These are phyloP conservation scores for Phytomonas francai DNA, from an alignment of 208 protist species.

Conservation along the genomic window DNA sequence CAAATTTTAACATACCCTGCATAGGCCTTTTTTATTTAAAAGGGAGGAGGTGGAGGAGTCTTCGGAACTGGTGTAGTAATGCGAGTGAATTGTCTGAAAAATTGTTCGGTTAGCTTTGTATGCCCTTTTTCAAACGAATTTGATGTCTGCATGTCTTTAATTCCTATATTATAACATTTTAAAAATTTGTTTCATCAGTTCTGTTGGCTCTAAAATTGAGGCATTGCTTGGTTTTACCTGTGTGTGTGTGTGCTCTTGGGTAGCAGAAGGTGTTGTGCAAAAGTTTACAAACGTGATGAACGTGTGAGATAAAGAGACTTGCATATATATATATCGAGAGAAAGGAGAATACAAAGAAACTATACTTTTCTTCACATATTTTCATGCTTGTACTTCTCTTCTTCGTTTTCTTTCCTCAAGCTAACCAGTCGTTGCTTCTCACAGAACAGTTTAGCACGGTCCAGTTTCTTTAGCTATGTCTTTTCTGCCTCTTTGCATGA, in stretches of 20 bases:
- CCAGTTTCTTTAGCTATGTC: background rate
- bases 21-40: background rate
- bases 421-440: background rate
- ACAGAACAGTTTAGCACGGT: constrained; percentile 9
- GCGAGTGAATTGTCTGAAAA: background rate
- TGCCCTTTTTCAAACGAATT: background rate
- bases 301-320: background rate
- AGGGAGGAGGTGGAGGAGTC: too few relatives aligned
- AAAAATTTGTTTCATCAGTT: background rate
- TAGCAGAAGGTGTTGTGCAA: background rate
- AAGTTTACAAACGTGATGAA: background rate
- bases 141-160: background rate
- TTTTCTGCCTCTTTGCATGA: background rate
- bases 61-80: background rate
- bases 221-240: background rate
- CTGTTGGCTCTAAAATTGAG: background rate
- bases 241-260: background rate
- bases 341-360: constrained; percentile 2
- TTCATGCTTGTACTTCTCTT: constrained; percentile 7
- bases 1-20: background rate
- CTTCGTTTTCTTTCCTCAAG: constrained; percentile 3
- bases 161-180: background rate
- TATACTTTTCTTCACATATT: background rate
- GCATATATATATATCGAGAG: background rate
- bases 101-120: background rate